Evolutionary conservation across 176 grass and related monocot species (phyloP), one percentile per base, ranked within the genome.

Genomic region (Pharus latifolius): DNA sequence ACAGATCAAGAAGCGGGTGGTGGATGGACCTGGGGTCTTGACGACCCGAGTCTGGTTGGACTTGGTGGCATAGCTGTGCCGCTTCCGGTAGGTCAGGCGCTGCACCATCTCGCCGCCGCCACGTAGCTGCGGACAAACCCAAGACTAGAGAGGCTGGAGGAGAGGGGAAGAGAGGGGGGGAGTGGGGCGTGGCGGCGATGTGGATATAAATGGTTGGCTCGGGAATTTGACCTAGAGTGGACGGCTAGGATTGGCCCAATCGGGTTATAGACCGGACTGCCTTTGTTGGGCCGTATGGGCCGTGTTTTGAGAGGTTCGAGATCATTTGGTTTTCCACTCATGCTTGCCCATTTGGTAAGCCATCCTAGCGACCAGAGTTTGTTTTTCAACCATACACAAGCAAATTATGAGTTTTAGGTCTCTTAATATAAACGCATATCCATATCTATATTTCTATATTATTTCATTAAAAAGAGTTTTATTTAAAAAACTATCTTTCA

Each of bases 51-150:
- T 96, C 78, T 92, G 92, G 79, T 96, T 96, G 60, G 92, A 96
- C 75, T 92, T 96, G 47, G 92, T 96, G 79, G 92, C 92, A 73
- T 92, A 96, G 88, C 92, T 92, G 50, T 96, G 92, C 75, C 92
- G 54, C 85, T 91, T 96, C 40, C 92, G 78, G 70, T 96, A 92
- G 31, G 88, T 96, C 72, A 96, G 82, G 5, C 92, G 88, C 44
- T 92, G 88, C 72, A 89, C 92, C 92, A 96, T 92, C 61, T 78
- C 52, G 9, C 63, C 45, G 38, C 33, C 20, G 41, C 37, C 55
- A 40, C 63, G 49, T 44, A 47, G 18, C 6, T 49, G 65, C 41
- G 25, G 48, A 63, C 46, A 80, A 80, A 65, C 68, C 78, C 67
- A 58, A 57, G 59, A n/a, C n/a, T n/a, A 7, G 45, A 5, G 61